Base-by-base conservation (phyloP, 495 filamentous ascomycete genomes). In the Tetracladium setigerum region DNA sequence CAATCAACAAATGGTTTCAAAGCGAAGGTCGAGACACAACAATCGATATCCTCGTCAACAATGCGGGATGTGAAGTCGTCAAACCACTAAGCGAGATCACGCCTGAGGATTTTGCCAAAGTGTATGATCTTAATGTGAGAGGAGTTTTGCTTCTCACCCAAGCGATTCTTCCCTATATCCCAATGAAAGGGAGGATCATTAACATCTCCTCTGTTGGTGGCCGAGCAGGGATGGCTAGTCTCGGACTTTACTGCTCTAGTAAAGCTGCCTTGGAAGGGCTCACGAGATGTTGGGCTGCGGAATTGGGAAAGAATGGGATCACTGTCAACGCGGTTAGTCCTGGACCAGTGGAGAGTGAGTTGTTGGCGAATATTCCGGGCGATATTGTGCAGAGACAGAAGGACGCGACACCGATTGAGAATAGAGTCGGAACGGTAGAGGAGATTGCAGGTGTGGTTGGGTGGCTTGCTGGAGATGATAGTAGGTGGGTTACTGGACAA, bases 221-320 rank as follows among this genome's bases (percentile, higher is more conserved):
- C 2, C 12, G 47, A 11, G 31, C 32, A 17, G 53, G 37, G 1
- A 43, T 47, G 12, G 15, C 41, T 11, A 36, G 27, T 6, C 2
- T 39, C 6, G 22, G 27, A 1, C 27, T 55, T 12, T 87, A 86
- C 55, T 65, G 62, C 14, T 66, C 73, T 0, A 76, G 72, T 42
- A 87, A 87, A 54, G 82, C 79, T 33, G 79, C 83, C 2, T 69
- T 88, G 36, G 79, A 86, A 54, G 79, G 84, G 55, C 77, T 88
- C 65, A 71, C 74, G 1, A 72, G 80, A 11, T 65, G 76, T 15
- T 62, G 83, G 46, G 67, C 74, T 33, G 84, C 84, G 55, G 81
- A 84, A 38, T 69, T 87, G 37, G 82, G 69, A 4, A 56, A 65
- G 6, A 75, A 74, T 45, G 71, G 72, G 0, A 80, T 84, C 46